Evolutionary conservation across 768 basidiomycete species (phyloP).

Genomic region (Macrolepiota dolichaula): DNA sequence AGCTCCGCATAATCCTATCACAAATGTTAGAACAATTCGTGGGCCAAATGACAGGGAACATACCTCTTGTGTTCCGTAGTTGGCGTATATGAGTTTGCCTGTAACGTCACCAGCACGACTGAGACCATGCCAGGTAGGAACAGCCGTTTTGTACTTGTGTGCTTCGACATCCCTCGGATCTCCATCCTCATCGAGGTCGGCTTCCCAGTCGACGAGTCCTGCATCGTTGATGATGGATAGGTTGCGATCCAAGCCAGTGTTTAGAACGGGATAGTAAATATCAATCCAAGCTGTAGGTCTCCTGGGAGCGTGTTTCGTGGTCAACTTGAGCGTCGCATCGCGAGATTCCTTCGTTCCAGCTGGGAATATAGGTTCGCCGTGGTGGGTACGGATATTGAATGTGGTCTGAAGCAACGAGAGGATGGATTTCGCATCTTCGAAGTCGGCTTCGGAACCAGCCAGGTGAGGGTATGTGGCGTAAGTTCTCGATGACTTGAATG

Average conservation of each 20-base stretch:
- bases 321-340: conserved; percentile 58
- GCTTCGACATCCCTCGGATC: conserved; percentile 72
- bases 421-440: conserved; percentile 61
- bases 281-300: conserved; percentile 78
- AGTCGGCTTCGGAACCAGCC: conserved; percentile 62
- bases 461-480: conserved; percentile 72
- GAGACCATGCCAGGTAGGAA: conserved; percentile 86
- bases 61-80: conserved; percentile 67
- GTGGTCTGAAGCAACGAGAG: conserved; percentile 66
- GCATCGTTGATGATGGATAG: conserved; percentile 62
- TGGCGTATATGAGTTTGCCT: conserved; percentile 72
- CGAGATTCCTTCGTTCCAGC: conserved; percentile 70
- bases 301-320: conserved; percentile 35
- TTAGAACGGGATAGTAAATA: conserved; percentile 84
- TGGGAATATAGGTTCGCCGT: conserved; percentile 55
- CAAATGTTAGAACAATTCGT: not conserved
- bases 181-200: conserved; percentile 71
- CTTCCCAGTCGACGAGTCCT: conserved; percentile 57
- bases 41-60: conserved; percentile 16
- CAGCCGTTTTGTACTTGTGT: conserved; percentile 56
- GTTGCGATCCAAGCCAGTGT: conserved; percentile 67
- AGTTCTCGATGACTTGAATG: conserved; percentile 49
- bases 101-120: conserved; percentile 73
- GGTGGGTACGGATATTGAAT: conserved; percentile 46
- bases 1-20: conserved; percentile 51